Base-by-base conservation (phyloP, 192 early-diverging fungal species). In the Phlyctochytrium bullatum region DNA sequence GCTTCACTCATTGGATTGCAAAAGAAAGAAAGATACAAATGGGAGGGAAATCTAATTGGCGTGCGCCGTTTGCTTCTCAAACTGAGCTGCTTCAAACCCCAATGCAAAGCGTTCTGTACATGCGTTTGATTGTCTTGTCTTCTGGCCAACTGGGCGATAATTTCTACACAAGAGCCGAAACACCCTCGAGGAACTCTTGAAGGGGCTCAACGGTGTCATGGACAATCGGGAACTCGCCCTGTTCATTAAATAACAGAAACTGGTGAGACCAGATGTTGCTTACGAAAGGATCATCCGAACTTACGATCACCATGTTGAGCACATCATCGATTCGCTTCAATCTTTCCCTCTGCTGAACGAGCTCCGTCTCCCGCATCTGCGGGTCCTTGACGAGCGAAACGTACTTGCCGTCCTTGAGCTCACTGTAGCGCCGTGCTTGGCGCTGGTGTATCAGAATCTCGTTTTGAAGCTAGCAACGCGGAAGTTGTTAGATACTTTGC, bases 371-470 rank as follows among this genome's bases (percentile, higher is more conserved):
- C 27, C 83, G 36, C 34, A 59, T 36, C 16, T 52, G 74, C 3
- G 58, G 16, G 24, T 78, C 74, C 40, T 72, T 71, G 30, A 77
- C 59, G 3, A 80, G 36, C 61, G 69, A 76, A 32, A 61, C 59
- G 68, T 85, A 85, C 63, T 83, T 83, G 25, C 72, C 69, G 54
- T 79, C 74, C 34, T 64, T 34, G 17, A 80, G 59, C 50, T 83
- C 80, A 25, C 65, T 70, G 71, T 81, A 85, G 16, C 83, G 70
- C 23, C 78, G 78, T 6, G 71, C 73, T 29, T 75, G 73, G 24
- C 76, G 67, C 64, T 85, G 83, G 29, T 74, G 69, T 25, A 85
- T 53, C 4, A 79, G 73, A 4, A 76, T 78, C 30, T 71, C 68
- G 59, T 73, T 79, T 40, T 65, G 3, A 4, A 62, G 56, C 72